These are phyloP conservation scores for Nemania sp. DNA, from an alignment of 2,329 filamentous ascomycete genomes.

Conservation along the genomic window DNA sequence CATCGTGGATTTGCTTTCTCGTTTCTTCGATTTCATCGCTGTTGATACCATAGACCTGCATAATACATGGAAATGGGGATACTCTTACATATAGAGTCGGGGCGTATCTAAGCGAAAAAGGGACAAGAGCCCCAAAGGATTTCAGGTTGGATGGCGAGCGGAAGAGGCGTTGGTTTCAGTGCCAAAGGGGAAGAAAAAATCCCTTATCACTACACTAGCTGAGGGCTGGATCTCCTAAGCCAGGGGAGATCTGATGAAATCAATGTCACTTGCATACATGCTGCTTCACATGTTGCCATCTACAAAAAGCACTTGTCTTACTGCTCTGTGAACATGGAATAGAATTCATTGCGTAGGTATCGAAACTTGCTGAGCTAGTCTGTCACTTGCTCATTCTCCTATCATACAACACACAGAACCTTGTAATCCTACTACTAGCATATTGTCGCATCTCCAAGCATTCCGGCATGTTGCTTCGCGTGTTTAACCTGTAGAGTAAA, in stretches of 20 bases:
- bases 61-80: conserved; percentile 12
- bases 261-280: background rate
- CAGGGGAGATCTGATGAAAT: background rate
- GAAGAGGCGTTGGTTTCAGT: too few species aligned
- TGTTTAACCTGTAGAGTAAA: background rate
- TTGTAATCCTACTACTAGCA: conserved; percentile 14
- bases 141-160: background rate
- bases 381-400: background rate
- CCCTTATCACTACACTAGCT: too few species aligned
- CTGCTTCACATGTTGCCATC: background rate
- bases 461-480: background rate
- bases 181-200: too few species aligned
- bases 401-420: conserved; percentile 6
- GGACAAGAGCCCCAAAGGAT: background rate
- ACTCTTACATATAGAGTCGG: conserved; percentile 13
- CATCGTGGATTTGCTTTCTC: background rate
- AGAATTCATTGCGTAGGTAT: background rate
- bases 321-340: background rate
- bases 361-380: background rate
- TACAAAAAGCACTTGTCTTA: background rate
- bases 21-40: background rate
- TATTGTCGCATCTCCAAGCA: conserved; percentile 10
- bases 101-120: background rate
- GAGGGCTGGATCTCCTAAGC: too few species aligned
- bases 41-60: conserved; percentile 22